phyloP scores from a whole-genome alignment of 176 grass and related monocot species.

The Aechmea fasciata region DNA sequence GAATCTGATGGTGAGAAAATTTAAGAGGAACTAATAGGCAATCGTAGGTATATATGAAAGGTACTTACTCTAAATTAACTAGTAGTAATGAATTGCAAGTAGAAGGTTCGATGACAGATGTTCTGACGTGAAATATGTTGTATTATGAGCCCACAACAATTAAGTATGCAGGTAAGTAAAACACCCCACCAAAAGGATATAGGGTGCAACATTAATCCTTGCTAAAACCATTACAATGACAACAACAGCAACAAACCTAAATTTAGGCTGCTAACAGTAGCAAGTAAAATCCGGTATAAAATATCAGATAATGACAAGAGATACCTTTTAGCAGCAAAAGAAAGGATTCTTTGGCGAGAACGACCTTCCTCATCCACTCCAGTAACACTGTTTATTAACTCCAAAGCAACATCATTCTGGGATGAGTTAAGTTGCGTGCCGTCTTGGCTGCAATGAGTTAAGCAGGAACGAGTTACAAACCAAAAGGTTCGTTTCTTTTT shows the following conservation, averaged over 20 bases:
- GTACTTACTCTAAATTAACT: not conserved
- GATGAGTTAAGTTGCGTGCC: slow-evolving; percentile 43
- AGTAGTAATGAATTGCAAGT: not conserved
- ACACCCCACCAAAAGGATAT: too few relatives aligned
- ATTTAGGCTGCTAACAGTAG: too few relatives aligned
- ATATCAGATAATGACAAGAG: slow-evolving; percentile 7
- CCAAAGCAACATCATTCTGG: slow-evolving; percentile 76
- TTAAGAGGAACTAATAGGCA: not conserved
- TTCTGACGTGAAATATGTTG: too few relatives aligned
- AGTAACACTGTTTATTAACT: slow-evolving; percentile 92
- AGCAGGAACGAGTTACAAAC: slow-evolving; percentile 6
- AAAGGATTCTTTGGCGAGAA: slow-evolving; percentile 94
- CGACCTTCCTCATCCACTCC: slow-evolving; percentile 91
- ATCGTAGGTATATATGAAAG: not conserved
- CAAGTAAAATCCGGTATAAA: not conserved
- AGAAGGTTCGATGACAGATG: not conserved
- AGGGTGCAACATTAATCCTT: too few relatives aligned
- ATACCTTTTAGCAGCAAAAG: slow-evolving; percentile 98
- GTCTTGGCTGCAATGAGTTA: slow-evolving; percentile 54
- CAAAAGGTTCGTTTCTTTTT: not conserved
- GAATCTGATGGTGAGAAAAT: too few relatives aligned
- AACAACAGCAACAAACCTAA: not conserved
- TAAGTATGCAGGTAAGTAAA: too few relatives aligned
- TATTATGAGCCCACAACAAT: too few relatives aligned
- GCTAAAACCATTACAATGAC: not conserved